Base-by-base conservation (phyloP, 106 monocot genomes). In the Acorus gramineus region DNA sequence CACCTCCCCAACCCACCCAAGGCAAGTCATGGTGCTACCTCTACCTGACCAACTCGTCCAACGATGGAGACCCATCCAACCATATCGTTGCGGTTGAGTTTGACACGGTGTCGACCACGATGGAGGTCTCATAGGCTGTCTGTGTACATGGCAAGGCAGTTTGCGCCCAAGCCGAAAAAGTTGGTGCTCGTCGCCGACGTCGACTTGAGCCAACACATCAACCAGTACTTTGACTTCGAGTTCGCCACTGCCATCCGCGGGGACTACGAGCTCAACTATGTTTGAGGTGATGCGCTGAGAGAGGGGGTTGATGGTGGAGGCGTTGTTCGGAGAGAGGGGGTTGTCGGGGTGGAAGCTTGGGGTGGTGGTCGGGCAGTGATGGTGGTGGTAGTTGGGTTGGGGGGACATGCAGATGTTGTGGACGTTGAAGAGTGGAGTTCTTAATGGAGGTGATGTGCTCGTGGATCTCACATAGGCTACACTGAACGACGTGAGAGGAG, bases 71-170 rank as follows among this genome's bases (percentile, higher is more conserved):
- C 7, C 4, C 61, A 1, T 9, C 56, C 48, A 96, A 96, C 68
- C 48, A 77, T 3, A 43, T 96, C 57, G 69, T 87, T 43, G 95
- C 95, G 9, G 57, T 96, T 8, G 95, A 96, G 85, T 49, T 96
- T 4, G 95, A 89, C 64, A 84, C 81, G 6, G 79, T 84, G 72
- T 61, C 69, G 85, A 90, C 71, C 90, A 96, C 60, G 59, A 90
- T 12, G 95, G 80, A 11, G 77, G 90, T 63, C 47, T 90, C 69
- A 64, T 96, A 49, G 90, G 90, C 74, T 69, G 3, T 6, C 14
- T 6, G 85, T 87, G 3, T 81, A 73, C 66, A 82, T 96, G 51
- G 71, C 74, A 4, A 0, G 1, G 3, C 11, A 62, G 44, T 28
- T 48, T 6, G 7, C 7, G 0, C 49, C 46, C 4, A 83, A 84